Conservation (phyloP, 208 protist species). For the Leishmania braziliensis region DNA sequence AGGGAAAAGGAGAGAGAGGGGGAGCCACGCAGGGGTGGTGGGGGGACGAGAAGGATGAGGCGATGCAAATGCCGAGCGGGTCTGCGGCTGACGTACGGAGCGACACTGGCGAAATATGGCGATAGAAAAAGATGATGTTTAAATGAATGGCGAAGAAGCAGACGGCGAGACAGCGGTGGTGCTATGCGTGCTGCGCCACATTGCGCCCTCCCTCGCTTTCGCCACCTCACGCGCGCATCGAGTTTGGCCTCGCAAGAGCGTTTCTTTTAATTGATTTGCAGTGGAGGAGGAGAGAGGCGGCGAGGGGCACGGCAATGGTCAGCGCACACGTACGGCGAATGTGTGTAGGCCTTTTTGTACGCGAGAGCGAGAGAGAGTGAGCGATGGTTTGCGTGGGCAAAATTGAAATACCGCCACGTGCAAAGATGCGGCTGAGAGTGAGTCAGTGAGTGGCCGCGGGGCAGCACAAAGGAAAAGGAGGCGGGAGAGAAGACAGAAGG, state of each 20-base stretch:
- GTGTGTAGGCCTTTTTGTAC: background rate
- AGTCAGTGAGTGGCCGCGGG: background rate
- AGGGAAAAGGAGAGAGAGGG: background rate
- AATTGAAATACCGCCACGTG: background rate
- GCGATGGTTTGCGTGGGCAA: background rate
- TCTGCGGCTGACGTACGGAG: background rate
- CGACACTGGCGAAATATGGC: background rate
- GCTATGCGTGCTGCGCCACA: background rate
- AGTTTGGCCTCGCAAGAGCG: background rate
- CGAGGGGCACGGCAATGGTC: background rate
- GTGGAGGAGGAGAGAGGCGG: background rate
- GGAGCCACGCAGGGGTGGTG: too few relatives aligned
- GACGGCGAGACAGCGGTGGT: background rate
- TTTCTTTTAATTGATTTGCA: background rate
- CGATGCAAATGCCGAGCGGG: too few relatives aligned
- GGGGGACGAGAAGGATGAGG: background rate
- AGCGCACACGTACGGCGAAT: background rate
- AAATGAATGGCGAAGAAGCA: background rate
- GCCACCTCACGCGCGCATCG: background rate
- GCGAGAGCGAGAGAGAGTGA: background rate
- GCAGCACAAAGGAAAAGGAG: background rate
- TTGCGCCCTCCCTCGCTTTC: background rate
- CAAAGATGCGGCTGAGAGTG: background rate
- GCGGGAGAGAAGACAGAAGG: background rate
- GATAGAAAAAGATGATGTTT: background rate